phyloP scores from a whole-genome alignment of 139 green algal species.

The Tetradesmus obliquus region DNA sequence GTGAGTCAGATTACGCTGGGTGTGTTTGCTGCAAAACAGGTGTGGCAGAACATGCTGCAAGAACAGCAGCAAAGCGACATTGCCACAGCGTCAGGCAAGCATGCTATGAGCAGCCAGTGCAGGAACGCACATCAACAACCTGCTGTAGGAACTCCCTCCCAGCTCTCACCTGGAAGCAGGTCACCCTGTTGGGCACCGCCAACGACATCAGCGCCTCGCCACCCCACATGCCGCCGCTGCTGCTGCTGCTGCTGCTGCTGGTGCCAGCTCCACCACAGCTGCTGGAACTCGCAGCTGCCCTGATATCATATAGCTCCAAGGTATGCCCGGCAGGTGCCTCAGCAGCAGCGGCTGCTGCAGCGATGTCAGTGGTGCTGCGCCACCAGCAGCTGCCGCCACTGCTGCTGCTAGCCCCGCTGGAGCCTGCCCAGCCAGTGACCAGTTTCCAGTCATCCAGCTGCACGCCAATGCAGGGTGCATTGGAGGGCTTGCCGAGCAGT shows the following conservation, averaged over 20 bases:
- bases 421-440: slow-evolving; percentile 43
- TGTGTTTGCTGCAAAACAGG: neutral
- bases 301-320: slow-evolving; percentile 58
- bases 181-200: slow-evolving; percentile 42
- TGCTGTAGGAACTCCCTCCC: neutral
- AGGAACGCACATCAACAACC: too few relatives aligned
- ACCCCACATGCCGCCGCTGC: slow-evolving; percentile 4
- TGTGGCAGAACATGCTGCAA: neutral
- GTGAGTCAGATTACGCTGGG: too few relatives aligned
- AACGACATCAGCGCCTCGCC: slow-evolving; percentile 48
- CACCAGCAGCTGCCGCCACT: slow-evolving; percentile 26
- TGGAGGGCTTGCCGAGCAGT: neutral
- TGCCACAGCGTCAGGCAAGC: neutral
- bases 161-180: slow-evolving; percentile 55
- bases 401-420: slow-evolving; percentile 14
- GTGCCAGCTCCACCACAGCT: slow-evolving; percentile 1
- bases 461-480: slow-evolving; percentile 48
- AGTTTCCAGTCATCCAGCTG: slow-evolving; percentile 70
- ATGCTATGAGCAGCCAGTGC: too few relatives aligned
- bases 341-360: neutral
- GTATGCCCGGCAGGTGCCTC: neutral
- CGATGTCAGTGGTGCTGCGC: neutral
- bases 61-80: neutral
- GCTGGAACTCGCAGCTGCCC: slow-evolving; percentile 21
- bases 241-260: neutral